Evolutionary conservation across 2,329 filamentous ascomycete species (phyloP).

Genomic region (Endothia cerciana): DNA sequence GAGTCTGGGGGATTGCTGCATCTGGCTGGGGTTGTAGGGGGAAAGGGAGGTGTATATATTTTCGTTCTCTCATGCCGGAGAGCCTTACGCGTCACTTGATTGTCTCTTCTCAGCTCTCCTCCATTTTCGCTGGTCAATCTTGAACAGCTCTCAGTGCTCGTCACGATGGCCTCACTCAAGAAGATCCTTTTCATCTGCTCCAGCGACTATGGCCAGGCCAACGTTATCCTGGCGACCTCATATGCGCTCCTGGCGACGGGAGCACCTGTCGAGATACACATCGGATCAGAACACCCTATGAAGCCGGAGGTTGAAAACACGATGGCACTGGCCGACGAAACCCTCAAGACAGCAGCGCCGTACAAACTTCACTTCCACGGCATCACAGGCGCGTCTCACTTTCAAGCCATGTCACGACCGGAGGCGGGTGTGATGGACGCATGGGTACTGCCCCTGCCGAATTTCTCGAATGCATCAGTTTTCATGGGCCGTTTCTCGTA

Average conservation of each 20-base stretch:
- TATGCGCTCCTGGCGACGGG: conserved; percentile 40
- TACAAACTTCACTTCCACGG: conserved; percentile 35
- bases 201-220: conserved; percentile 40
- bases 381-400: conserved; percentile 32
- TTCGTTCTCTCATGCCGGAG: background rate
- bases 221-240: conserved; percentile 43
- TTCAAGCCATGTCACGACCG: conserved; percentile 28
- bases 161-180: conserved; percentile 1
- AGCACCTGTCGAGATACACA: conserved; percentile 40
- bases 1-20: background rate
- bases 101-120: background rate
- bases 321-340: conserved; percentile 28
- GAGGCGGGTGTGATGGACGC: conserved; percentile 28
- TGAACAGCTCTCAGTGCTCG: background rate
- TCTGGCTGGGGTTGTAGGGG: background rate
- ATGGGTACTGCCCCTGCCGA: conserved; percentile 13
- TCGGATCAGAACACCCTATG: conserved; percentile 39
- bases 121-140: background rate
- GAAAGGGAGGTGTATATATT: background rate
- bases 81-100: background rate
- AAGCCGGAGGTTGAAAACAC: conserved; percentile 29
- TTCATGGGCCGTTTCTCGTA: conserved; percentile 14
- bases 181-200: conserved; percentile 40
- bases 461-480: conserved; percentile 29
- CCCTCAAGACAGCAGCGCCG: conserved; percentile 28